These are phyloP conservation scores for California macrophylla DNA, from an alignment of 441 rosid species.

Conservation along the genomic window DNA sequence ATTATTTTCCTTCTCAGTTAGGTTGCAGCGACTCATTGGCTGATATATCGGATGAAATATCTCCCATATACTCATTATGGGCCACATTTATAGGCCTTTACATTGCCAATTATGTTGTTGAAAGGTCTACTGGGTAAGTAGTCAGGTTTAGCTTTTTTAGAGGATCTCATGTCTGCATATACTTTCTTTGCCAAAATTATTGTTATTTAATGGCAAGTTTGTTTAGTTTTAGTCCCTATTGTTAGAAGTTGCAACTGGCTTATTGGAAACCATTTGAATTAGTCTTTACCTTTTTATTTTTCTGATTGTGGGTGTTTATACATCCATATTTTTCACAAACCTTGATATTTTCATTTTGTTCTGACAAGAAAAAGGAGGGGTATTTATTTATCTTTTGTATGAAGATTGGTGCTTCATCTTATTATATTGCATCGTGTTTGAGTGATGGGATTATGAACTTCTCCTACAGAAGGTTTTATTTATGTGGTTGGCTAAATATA, in stretches of 20 bases:
- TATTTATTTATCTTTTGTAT: not conserved
- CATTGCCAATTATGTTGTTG: slow-evolving; percentile 96
- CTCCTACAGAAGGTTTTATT: not conserved
- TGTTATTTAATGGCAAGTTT: too few species aligned
- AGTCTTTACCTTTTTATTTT: not conserved
- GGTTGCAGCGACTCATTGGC: slow-evolving; percentile 67
- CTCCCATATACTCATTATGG: slow-evolving; percentile 97
- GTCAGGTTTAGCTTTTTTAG: too few species aligned
- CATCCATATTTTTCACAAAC: not conserved
- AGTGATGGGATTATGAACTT: not conserved
- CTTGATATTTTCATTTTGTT: not conserved
- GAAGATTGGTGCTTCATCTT: not conserved
- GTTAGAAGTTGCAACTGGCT: not conserved
- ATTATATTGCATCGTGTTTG: not conserved
- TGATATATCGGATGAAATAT: slow-evolving; percentile 77
- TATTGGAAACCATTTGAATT: not conserved
- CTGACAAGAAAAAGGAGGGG: too few species aligned
- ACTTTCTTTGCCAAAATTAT: too few species aligned
- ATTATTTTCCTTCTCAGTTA: slow-evolving; percentile 31
- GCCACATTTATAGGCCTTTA: slow-evolving; percentile 97
- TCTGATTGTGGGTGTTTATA: slow-evolving; percentile 4
- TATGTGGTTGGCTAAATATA: not conserved
- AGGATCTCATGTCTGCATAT: not conserved
- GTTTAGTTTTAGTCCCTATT: not conserved
- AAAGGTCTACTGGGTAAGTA: slow-evolving; percentile 95